Base-by-base conservation (phyloP, 2,329 filamentous ascomycete species). In the Madurella fahalii region DNA sequence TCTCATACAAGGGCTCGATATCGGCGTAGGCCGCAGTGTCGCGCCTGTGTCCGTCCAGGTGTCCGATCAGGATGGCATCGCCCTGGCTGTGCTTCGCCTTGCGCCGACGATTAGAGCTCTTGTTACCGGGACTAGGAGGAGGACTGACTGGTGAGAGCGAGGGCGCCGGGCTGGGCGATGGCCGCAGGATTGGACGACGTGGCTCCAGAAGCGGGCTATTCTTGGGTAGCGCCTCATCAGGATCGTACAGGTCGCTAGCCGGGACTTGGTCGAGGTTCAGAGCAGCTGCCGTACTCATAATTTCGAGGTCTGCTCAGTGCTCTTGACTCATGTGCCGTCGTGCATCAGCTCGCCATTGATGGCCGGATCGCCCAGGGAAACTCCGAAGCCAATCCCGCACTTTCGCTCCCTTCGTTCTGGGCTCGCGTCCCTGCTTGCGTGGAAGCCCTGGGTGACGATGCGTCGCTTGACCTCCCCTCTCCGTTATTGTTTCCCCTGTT, bases 61-160 rank as follows among this genome's bases (percentile, higher is more conserved):
- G 76, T 54, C 74, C 72, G 59, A 93, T 78, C 69, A 93, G 77
- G 60, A 89, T 83, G 62, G 77, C 81, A 78, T 88, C 84, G 63
- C 80, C 82, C 66, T 81, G 80, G 63, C 74, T 82, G 41, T 80
- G 74, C 61, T 71, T 75, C 58, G 77, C 71, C 79, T 82, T 83
- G 64, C 67, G 74, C 60, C 71, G 72, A 76, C 74, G 71, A 75
- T 78, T 78, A 76, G 75, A 72, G 65, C 75, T 77, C 67, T 74
- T 75, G 68, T 70, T 67, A 63, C 68, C 69, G 57, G 64, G 64
- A 59, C 64, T 70, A 63, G 64, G 66, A 68, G 66, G 66, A 62
- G 67, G 69, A 75, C 74, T 75, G 68, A 73, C 69, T 70, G 68
- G 70, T 65, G 72, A 70, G 53, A 76, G 68, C 62, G 71, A 71